A percentile compares a stretch with the other conserved stretches of the same genome.
Evolutionary conservation across 2,329 filamentous ascomycete genomes (phyloP).

Genomic region (Penicillium digitatum): DNA sequence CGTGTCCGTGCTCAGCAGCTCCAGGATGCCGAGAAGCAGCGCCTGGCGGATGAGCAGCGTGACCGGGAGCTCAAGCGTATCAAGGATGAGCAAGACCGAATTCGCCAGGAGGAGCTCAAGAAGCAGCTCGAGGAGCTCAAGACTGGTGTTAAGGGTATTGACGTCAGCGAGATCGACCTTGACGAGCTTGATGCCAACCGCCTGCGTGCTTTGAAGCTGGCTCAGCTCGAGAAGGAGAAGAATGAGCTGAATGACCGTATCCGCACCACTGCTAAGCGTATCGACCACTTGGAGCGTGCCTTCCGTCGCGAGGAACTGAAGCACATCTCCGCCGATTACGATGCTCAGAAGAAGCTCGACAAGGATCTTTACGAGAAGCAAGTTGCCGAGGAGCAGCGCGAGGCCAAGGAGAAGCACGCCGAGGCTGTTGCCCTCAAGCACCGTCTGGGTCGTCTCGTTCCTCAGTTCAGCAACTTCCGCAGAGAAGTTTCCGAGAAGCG

Average conservation of each 20-base stretch:
- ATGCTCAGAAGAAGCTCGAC: constrained; percentile 74
- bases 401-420: constrained; percentile 83
- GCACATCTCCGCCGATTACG: constrained; percentile 82
- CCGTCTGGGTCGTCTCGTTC: constrained; percentile 78
- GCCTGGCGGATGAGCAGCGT: constrained; percentile 85
- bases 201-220: constrained; percentile 90
- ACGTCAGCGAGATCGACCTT: constrained; percentile 66
- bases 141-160: constrained; percentile 76
- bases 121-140: constrained; percentile 89
- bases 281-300: constrained; percentile 94
- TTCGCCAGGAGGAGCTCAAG: constrained; percentile 89
- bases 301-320: constrained; percentile 94
- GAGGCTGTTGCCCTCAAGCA: constrained; percentile 91
- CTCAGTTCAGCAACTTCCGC: constrained; percentile 80
- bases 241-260: constrained; percentile 89
- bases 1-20: constrained; percentile 80
- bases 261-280: constrained; percentile 86
- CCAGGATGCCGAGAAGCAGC: constrained; percentile 82
- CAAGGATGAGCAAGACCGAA: constrained; percentile 81
- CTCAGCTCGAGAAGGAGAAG: constrained; percentile 96
- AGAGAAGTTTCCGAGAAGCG: constrained; percentile 78
- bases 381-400: constrained; percentile 72
- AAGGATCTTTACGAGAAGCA: constrained; percentile 72
- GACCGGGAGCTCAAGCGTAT: constrained; percentile 83
- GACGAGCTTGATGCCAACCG: constrained; percentile 84